Evolutionary conservation across 2,329 filamentous ascomycete species (phyloP), one percentile per base, ranked within the genome.

Genomic region (Trichoderma lentiforme): DNA sequence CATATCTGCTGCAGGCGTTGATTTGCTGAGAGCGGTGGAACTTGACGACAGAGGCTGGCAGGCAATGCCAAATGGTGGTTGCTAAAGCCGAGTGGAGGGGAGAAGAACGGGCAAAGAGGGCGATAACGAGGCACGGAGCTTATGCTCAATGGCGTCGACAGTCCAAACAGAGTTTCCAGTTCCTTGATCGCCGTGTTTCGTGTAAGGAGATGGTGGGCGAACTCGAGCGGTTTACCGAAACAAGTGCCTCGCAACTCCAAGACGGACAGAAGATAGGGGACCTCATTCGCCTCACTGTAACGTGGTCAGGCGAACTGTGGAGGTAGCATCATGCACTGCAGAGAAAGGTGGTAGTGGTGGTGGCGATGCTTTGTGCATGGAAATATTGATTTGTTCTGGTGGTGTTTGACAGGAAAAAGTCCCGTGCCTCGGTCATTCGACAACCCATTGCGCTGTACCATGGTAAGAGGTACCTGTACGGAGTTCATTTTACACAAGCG

Each of bases 1-100:
- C 64, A 67, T 67, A 30, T 26, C 56, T 32, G 56, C 66, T 61
- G 56, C 51, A 57, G 64, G 53, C 64, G 51, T 58, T 67, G 64
- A 67, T 67, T 67, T 67, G 64, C 64, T 53, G 64, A 34, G 64
- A 34, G 64, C 24, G 26, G 34, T 58, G 51, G 64, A 58, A 39
- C 51, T 58, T n/a, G 64, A 67, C 57, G 64, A 57, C 64, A 21
- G 32, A 57, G 64, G 60, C 21, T 62, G 60, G 63, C 63, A 34
- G 63, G 30, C 63, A 8, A 57, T 26, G 51, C 61, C 39, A 51
- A 21, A n/a, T 56, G 30, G 32, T 34, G 24, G 60, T 26, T 63
- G 60, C 34, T 24, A 26, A 63, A 28, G 36, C 8, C 11, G 32
- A 28, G 60, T 24, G 34, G 26, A n/a, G 39, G 6, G 61, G 32